Conservation (phyloP, 352 stramenopile genomes). For the Phytophthora foliorum region DNA sequence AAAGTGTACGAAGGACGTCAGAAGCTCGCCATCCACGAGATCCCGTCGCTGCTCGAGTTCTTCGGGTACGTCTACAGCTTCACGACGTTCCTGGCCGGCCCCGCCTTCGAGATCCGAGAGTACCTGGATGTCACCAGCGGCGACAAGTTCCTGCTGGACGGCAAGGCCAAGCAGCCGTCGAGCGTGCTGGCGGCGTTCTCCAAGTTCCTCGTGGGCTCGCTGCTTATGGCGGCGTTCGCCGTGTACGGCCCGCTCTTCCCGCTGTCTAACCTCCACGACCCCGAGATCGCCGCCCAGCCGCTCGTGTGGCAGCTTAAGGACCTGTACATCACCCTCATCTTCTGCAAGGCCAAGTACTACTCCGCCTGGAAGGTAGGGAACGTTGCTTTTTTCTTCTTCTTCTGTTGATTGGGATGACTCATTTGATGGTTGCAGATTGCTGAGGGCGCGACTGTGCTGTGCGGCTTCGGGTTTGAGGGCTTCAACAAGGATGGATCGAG, state of each 20-base stretch:
- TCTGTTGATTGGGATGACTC: constrained; percentile 53
- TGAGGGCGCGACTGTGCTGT: constrained; percentile 85
- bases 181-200: constrained; percentile 81
- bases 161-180: constrained; percentile 54
- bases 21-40: constrained; percentile 74
- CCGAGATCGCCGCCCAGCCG: constrained; percentile 56
- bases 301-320: constrained; percentile 76
- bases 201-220: constrained; percentile 77
- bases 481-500: constrained; percentile 90
- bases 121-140: constrained; percentile 88
- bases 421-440: constrained; percentile 45
- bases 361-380: constrained; percentile 94
- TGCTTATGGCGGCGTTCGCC: constrained; percentile 70
- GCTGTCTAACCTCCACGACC: constrained; percentile 58
- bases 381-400: neutral
- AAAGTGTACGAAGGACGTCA: constrained; percentile 53
- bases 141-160: constrained; percentile 64
- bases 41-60: constrained; percentile 95
- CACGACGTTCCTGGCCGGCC: constrained; percentile 95
- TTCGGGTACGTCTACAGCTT: constrained; percentile 98
- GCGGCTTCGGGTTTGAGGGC: constrained; percentile 94
- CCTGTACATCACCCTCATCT: constrained; percentile 93
- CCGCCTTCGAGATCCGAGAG: constrained; percentile 95
- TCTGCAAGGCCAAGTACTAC: constrained; percentile 96
- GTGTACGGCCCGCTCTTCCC: constrained; percentile 62